Evolutionary conservation across 2,329 filamentous ascomycete genomes (phyloP).

Genomic region (Trichoderma citrinoviride): DNA sequence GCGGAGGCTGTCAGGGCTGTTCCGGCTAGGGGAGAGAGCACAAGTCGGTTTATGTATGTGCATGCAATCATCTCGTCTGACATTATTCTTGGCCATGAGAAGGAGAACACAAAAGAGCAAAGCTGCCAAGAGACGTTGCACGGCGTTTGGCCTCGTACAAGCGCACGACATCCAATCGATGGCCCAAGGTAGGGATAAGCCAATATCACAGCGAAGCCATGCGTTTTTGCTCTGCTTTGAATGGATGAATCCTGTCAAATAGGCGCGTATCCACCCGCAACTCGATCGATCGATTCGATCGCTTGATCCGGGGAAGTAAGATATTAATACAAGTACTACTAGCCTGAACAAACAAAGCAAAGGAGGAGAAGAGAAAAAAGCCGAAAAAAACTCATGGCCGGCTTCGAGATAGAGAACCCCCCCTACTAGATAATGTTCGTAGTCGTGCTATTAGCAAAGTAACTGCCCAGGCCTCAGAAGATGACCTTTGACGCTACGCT

Average conservation of each 20-base stretch:
- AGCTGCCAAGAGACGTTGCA: neutral
- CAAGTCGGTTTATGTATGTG: too few species aligned
- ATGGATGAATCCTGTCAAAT: neutral
- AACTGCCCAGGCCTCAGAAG: constrained; percentile 38
- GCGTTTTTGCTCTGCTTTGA: neutral
- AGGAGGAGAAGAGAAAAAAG: neutral
- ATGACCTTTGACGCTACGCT: constrained; percentile 63
- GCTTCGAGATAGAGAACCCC: neutral
- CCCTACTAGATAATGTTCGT: neutral
- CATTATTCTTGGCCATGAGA: neutral
- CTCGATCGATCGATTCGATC: constrained; percentile 16
- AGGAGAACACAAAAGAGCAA: neutral
- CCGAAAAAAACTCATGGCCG: neutral
- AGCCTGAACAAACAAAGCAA: neutral
- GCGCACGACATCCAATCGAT: neutral
- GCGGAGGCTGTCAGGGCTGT: neutral
- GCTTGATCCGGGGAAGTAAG: neutral
- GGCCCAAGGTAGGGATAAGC: neutral
- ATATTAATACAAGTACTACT: neutral
- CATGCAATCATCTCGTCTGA: neutral
- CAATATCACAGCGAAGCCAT: neutral
- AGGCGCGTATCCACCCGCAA: neutral
- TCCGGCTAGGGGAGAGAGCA: too few species aligned
- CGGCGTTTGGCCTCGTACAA: neutral
- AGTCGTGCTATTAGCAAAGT: neutral